phyloP scores from a whole-genome alignment of 2,329 filamentous ascomycete genomes.

The Microdochium bolleyi region DNA sequence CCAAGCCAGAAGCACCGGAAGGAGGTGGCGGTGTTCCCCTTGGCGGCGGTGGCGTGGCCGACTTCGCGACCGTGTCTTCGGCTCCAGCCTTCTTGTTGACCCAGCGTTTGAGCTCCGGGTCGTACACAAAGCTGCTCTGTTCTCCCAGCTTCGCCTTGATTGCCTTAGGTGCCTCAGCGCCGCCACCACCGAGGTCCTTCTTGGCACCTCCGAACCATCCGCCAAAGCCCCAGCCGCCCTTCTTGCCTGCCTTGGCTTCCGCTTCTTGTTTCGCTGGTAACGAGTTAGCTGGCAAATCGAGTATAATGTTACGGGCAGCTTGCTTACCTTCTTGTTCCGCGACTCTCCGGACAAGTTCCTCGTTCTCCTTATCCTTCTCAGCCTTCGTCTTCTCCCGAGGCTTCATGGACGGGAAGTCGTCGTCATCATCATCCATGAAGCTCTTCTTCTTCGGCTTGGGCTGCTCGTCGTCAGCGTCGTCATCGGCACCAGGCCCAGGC shows the following conservation, averaged over 20 bases:
- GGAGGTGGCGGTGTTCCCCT: constrained; percentile 48
- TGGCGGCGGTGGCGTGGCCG: constrained; percentile 74
- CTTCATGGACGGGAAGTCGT: constrained; percentile 48
- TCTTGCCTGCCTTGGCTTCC: constrained; percentile 44
- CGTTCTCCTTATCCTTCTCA: constrained; percentile 70
- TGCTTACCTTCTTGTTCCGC: constrained; percentile 65
- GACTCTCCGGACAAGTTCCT: constrained; percentile 77
- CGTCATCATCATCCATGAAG: constrained; percentile 76
- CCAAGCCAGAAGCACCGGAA: constrained; percentile 17
- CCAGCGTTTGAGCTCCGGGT: constrained; percentile 96
- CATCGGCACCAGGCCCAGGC: constrained; percentile 38
- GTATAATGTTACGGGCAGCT: background rate
- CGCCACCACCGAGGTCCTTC: constrained; percentile 48
- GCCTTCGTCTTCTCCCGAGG: constrained; percentile 52
- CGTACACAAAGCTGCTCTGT: constrained; percentile 86
- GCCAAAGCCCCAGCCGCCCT: constrained; percentile 67
- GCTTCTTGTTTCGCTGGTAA: constrained; percentile 51
- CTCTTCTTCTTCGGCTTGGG: constrained; percentile 65
- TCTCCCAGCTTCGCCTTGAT: constrained; percentile 92
- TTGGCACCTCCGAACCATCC: constrained; percentile 77
- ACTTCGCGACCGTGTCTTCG: constrained; percentile 49
- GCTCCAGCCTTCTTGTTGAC: constrained; percentile 86
- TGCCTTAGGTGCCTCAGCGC: constrained; percentile 42
- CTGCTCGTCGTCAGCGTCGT: constrained; percentile 35
- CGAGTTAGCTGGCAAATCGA: constrained; percentile 7